phyloP scores from a whole-genome alignment of 2,329 filamentous ascomycete species.

The Teratosphaeria viscida region DNA sequence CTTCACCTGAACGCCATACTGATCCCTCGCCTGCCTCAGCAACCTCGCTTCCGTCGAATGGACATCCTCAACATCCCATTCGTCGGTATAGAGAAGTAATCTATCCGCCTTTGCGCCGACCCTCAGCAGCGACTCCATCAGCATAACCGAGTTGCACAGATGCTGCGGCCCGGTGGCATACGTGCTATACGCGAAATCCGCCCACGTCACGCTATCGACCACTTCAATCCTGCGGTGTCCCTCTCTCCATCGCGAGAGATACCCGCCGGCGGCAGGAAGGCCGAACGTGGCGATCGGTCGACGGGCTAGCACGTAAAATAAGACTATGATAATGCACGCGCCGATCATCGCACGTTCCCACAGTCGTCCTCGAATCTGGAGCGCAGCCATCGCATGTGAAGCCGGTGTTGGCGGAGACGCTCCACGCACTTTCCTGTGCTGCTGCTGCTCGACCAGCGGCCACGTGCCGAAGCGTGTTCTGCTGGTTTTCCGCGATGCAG shows the following conservation, averaged over 20 bases:
- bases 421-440: not conserved
- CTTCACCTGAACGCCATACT: constrained; percentile 41
- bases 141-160: constrained; percentile 35
- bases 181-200: constrained; percentile 32
- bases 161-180: constrained; percentile 34
- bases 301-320: not conserved
- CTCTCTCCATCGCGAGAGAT: not conserved
- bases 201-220: constrained; percentile 19
- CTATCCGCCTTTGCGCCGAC: constrained; percentile 36
- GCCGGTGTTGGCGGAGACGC: not conserved
- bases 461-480: not conserved
- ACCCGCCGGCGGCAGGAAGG: not conserved
- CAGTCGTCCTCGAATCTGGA: constrained; percentile 1
- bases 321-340: not conserved
- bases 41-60: constrained; percentile 27
- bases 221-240: not conserved
- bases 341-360: constrained; percentile 1
- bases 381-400: not conserved
- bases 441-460: not conserved
- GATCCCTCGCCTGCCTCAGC: constrained; percentile 31
- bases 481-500: not conserved
- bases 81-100: constrained; percentile 34
- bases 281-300: not conserved
- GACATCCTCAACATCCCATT: constrained; percentile 23
- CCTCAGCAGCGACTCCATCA: constrained; percentile 33